A percentile compares a stretch with the other conserved stretches of the same genome.
These are phyloP conservation scores for Claviceps sp. DNA, from an alignment of 2,329 filamentous ascomycete species.

Conservation along the genomic window DNA sequence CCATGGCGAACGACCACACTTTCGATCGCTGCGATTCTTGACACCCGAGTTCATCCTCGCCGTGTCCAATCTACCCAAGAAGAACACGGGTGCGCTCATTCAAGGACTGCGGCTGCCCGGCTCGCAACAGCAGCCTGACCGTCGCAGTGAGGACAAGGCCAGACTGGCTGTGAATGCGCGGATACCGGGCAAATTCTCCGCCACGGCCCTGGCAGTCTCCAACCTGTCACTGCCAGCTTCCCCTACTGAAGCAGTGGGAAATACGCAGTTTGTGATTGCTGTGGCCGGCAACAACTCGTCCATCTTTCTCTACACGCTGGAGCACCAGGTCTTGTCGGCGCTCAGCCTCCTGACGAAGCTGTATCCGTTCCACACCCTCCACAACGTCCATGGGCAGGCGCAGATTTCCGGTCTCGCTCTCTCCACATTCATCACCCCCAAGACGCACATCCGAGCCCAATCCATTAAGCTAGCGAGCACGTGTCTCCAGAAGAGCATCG, in stretches of 20 bases:
- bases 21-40: conserved; percentile 46
- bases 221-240: conserved; percentile 46
- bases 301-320: conserved; percentile 63
- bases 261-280: conserved; percentile 68
- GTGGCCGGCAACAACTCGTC: conserved; percentile 70
- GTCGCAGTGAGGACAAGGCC: conserved; percentile 18
- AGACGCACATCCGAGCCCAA: conserved; percentile 24
- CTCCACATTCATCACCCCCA: conserved; percentile 42
- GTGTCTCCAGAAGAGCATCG: conserved; percentile 65
- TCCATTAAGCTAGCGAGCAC: conserved; percentile 65
- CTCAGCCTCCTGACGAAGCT: conserved; percentile 39
- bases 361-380: conserved; percentile 38
- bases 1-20: conserved; percentile 32
- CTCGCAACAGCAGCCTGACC: conserved; percentile 10
- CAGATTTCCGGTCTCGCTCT: conserved; percentile 48
- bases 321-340: conserved; percentile 40
- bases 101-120: conserved; percentile 41
- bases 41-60: conserved; percentile 44
- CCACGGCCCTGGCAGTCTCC: conserved; percentile 65
- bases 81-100: conserved; percentile 38
- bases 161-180: conserved; percentile 38
- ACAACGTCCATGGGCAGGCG: conserved; percentile 36
- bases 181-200: conserved; percentile 56
- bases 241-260: conserved; percentile 37
- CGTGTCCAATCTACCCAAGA: conserved; percentile 44